Conservation (phyloP, 202 grass and related monocot species). For the Brachypodium distachyon region DNA sequence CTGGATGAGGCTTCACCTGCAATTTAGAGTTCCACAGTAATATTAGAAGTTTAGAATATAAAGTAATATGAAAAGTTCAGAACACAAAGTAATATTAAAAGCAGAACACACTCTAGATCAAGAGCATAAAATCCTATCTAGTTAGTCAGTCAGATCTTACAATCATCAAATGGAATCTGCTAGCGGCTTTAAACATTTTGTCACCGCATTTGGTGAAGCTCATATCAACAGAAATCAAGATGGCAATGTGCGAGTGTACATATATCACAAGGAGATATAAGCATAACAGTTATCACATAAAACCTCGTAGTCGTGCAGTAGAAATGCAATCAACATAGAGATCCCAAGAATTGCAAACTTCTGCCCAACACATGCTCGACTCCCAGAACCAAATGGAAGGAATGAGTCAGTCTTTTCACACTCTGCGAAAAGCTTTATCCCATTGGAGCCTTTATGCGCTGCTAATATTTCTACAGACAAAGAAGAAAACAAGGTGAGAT, state of each 20-base stretch:
- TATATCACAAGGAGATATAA: background rate
- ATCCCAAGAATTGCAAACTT: slow-evolving; percentile 69
- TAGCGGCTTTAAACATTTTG: background rate
- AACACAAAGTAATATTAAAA: background rate
- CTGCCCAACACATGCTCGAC: slow-evolving; percentile 64
- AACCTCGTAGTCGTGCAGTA: slow-evolving; percentile 73
- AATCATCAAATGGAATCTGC: background rate
- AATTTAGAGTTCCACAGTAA: slow-evolving; percentile 9
- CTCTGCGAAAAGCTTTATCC: slow-evolving; percentile 6
- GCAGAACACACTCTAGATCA: background rate
- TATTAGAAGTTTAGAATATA: background rate
- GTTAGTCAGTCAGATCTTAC: background rate
- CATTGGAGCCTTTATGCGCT: slow-evolving; percentile 17
- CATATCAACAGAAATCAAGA: background rate
- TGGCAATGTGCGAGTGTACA: background rate
- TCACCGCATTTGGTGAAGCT: background rate
- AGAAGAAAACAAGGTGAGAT: background rate
- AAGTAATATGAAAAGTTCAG: background rate
- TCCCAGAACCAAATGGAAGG: slow-evolving; percentile 83
- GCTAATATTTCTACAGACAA: slow-evolving; percentile 29
- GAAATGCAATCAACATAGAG: slow-evolving; percentile 53
- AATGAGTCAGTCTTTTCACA: slow-evolving; percentile 44
- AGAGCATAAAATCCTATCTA: background rate
- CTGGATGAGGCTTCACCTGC: slow-evolving; percentile 58
- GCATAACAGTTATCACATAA: background rate